These are phyloP conservation scores for Panicum hallii DNA, from an alignment of 202 grass and related monocot genomes.

Conservation along the genomic window DNA sequence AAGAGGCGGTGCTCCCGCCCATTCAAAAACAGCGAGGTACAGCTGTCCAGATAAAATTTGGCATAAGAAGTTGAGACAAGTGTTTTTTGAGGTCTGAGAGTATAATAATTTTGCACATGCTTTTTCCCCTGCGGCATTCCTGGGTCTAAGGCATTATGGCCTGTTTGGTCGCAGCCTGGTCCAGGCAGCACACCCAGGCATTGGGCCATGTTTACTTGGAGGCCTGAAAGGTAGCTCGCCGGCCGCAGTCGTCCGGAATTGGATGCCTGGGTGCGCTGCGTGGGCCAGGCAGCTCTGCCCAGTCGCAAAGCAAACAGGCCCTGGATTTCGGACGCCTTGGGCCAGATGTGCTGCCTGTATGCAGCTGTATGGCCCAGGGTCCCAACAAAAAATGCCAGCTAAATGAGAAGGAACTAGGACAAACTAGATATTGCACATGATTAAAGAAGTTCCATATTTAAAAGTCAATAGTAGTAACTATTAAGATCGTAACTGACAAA, in stretches of 20 bases:
- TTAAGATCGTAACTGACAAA: not conserved
- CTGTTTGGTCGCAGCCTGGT: too few species aligned
- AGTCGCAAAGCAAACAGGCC: too few species aligned
- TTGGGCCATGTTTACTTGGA: too few species aligned
- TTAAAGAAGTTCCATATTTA: not conserved
- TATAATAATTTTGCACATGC: not conserved
- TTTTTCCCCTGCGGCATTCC: not conserved
- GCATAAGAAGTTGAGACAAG: conserved; percentile 11
- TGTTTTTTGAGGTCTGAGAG: conserved; percentile 3
- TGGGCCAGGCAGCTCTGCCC: too few species aligned
- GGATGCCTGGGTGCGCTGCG: too few species aligned
- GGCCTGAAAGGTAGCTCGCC: too few species aligned
- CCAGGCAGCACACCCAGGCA: too few species aligned
- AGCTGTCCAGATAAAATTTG: conserved; percentile 2
- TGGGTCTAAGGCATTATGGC: not conserved
- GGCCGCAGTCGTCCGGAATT: too few species aligned
- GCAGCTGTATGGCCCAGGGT: too few species aligned
- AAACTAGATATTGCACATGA: not conserved
- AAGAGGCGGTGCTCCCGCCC: not conserved
- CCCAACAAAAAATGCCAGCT: too few species aligned
- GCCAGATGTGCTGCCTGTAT: too few species aligned
- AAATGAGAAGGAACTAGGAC: not conserved
- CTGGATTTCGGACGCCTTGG: too few species aligned
- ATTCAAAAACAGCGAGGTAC: not conserved
- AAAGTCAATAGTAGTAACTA: not conserved